Conservation (phyloP, 2,329 filamentous ascomycete species). For the Alternaria viburni region DNA sequence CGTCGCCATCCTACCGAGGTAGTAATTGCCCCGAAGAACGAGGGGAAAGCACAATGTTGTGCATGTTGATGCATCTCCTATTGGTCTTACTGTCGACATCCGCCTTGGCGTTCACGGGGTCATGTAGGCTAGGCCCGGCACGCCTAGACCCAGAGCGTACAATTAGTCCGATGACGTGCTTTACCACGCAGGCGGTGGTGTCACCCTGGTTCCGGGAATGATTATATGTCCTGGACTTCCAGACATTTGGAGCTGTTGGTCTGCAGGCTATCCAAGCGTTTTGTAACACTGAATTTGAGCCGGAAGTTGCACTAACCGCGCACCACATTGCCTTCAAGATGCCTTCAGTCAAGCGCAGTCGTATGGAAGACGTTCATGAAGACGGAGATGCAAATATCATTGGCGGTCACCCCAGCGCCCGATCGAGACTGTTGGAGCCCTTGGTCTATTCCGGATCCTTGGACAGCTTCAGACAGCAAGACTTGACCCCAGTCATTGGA, state of each 20-base stretch:
- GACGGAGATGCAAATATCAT: constrained; percentile 15
- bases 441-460: constrained; percentile 33
- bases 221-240: constrained; percentile 4
- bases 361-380: constrained; percentile 11
- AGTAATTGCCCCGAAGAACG: constrained; percentile 7
- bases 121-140: constrained; percentile 1
- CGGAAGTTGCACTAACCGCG: not conserved
- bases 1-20: constrained; percentile 6
- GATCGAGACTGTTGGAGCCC: constrained; percentile 28
- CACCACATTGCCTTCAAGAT: constrained; percentile 11
- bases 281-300: not conserved
- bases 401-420: constrained; percentile 30
- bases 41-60: constrained; percentile 1
- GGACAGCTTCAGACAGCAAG: constrained; percentile 37
- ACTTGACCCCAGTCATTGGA: constrained; percentile 60
- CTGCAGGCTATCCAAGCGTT: not conserved
- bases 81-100: not conserved
- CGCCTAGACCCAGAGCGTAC: constrained; percentile 10
- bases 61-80: constrained; percentile 4
- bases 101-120: not conserved
- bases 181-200: not conserved
- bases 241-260: not conserved
- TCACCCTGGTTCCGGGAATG: not conserved
- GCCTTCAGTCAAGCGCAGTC: constrained; percentile 30
- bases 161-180: constrained; percentile 12